Evolutionary conservation across 75 land plant species (phyloP), one percentile per base, ranked within the genome.

Genomic region (Adiantum capillusveneris): DNA sequence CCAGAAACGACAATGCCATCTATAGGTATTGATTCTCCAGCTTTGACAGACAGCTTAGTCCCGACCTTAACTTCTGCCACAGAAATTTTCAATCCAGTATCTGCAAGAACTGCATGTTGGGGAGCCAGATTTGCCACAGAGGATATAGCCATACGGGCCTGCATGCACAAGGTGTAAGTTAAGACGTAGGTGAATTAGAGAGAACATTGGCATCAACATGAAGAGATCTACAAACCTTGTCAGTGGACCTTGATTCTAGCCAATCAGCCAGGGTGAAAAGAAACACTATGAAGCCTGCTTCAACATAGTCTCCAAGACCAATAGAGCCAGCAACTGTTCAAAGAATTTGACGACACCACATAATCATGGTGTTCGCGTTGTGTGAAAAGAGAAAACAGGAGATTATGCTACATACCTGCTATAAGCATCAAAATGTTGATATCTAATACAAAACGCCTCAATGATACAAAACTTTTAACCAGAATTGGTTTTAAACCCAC

Each of bases 1-100:
- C 98, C 98, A 2, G 92, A 88, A 7, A 78, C 60, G 1, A 93
- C 89, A 25, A 79, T 48, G 12, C 98, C 98, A 65, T 93, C 98
- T 16, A 93, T 81, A 0, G 98, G 95, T n/a, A 93, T 58, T 57
- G 71, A 52, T 58, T 93, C 98, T 25, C 98, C 98, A 7, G 95
- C 87, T 65, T 85, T 93, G 1, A 93, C 95, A 11, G 84, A 78
- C 0, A 93, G 43, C 24, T 76, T 13, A 0, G 87, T 83, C 52
- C 71, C 70, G 27, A 88, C 25, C 27, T 72, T 79, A n/a, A 93
- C 95, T 25, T 85, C 87, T 6, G 74, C 63, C 1, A 73, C 90
- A 31, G 80, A 68, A 6, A 93, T 81, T 7, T 44, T 74, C 31
- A 65, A 60, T 3, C 90, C 90, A 22, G 66, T 80, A 29, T 80